Base-by-base conservation (phyloP, 1,139 yeast species). In the Nakaseomyces nivariensis region DNA sequence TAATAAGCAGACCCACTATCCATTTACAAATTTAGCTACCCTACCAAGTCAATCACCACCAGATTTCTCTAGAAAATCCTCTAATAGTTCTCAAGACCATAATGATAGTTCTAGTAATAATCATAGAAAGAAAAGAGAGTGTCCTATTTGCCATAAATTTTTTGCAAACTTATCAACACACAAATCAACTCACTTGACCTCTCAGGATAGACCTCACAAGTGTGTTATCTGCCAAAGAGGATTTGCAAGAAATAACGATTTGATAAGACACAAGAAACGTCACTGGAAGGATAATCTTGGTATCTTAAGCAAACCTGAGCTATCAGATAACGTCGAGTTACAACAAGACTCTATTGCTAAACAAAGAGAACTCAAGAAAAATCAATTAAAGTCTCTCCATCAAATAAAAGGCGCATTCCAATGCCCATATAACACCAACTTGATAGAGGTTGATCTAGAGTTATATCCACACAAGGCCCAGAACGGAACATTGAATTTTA, bases 151-250 rank as follows among this genome's bases (percentile, higher is more conserved):
- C 67, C 78, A 77, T 57, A 75, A 83, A 51, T 82, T 72, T 66
- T 88, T 83, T 67, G 79, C 87, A 51, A 88, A 89, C 64, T 71
- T 89, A 58, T 88, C 94, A 32, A 87, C 96, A 4, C 96, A 89
- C 67, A 81, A 81, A 64, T 78, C 92, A 1, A 85, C 92, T 17
- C 96, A 89, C 64, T 67, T 85, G 49, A 80, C 82, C 50, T 85
- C 85, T 29, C 78, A 82, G 42, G 74, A 81, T 36, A 75, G 95
- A 52, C 95, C 95, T 0, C 90, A 83, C 63, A 73, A 80, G 47
- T 89, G 97, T 67, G 73, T 78, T 48, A 77, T 80, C 43, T 89
- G 97, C 66, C 75, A 77, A 46, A 77, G 96, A 51, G 95, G 95
- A 2, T 89, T 89, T 70, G 88, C 95, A 13, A 74, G 97, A 54